Conservation (phyloP, 75 land plant species). For the Larix kaempferi region DNA sequence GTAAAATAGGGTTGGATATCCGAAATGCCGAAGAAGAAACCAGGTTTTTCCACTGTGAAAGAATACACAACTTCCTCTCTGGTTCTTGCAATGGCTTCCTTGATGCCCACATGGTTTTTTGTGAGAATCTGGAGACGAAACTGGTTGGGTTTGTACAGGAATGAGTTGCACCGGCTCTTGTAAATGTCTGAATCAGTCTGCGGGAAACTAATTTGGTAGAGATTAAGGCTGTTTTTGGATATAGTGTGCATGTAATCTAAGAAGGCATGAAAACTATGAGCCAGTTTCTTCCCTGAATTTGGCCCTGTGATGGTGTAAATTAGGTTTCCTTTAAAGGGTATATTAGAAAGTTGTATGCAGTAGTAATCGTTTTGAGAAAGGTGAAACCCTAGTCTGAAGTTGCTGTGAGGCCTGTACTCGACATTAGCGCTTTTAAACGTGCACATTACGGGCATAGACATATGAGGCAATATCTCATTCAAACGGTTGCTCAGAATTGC, state of each 20-base stretch:
- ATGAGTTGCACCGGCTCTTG: background rate
- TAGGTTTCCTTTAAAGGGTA: background rate
- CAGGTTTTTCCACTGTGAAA: background rate
- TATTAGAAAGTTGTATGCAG: background rate
- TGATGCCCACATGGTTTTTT: background rate
- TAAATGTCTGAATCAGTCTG: background rate
- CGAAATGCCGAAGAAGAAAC: background rate
- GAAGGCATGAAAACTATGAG: background rate
- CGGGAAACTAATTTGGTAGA: too few relatives aligned
- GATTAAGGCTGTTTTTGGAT: background rate
- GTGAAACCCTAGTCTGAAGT: background rate
- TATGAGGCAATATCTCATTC: background rate
- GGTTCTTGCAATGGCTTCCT: background rate
- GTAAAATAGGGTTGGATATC: slow-evolving; percentile 1
- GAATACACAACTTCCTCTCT: background rate
- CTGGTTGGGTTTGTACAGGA: slow-evolving; percentile 1
- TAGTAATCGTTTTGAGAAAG: background rate
- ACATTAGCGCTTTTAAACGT: background rate
- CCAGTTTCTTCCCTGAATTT: background rate
- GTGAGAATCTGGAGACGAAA: slow-evolving; percentile 11
- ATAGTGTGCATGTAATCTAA: background rate
- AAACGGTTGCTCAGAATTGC: background rate
- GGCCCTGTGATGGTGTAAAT: background rate
- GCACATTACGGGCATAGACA: slow-evolving; percentile 2
- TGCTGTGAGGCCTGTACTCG: background rate